Base-by-base conservation (phyloP, 768 basidiomycete species). In the Tulasnella sp. region DNA sequence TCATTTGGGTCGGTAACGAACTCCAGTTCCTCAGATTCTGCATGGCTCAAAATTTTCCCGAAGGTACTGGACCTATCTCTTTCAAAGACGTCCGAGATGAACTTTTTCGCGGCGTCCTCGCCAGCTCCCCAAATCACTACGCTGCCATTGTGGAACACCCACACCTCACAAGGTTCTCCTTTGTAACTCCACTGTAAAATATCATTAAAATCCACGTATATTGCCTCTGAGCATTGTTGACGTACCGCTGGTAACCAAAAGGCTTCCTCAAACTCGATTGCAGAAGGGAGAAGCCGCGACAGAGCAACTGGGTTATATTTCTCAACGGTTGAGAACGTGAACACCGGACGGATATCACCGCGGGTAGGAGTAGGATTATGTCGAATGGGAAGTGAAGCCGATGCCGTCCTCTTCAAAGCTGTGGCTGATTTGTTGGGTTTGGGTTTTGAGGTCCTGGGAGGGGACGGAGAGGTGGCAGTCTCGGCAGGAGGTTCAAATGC, bases 1-100 rank as follows among this genome's bases (percentile, higher is more conserved):
- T 97, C 95, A 76, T 88, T 92, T 48, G 94, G 94, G 85, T 98
- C 96, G 38, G 93, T 91, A 18, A 96, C 94, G 85, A 96, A 97
- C 84, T 98, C 96, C 74, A 98, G 88, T 82, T 96, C 96, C 83
- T 96, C 96, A 18, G 93, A 93, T 86, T 96, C 96, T 24, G 90
- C 87, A 76, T 92, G 92, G 38, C 84, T 87, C 77, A 96, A 86
- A 3, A 89, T 87, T 39, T 71, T 77, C 4, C 88, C 89, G 12
- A 95, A 87, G 84, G 95, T 91, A 38, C 91, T 89, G 1, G 87
- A 88, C 0, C 87, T 84, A 2, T 88, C 87, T 34, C 86, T 87
- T 52, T 85, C 85, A 24, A 86, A 85, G 40, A 96, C 88, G 75
- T 93, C 88, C 36, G 85, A 84, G 34, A 91, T 89, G 84, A 97